A percentile compares a stretch with the other conserved stretches of the same genome.
phyloP scores from a whole-genome alignment of 306 rosid species.

The Argentina anserina region DNA sequence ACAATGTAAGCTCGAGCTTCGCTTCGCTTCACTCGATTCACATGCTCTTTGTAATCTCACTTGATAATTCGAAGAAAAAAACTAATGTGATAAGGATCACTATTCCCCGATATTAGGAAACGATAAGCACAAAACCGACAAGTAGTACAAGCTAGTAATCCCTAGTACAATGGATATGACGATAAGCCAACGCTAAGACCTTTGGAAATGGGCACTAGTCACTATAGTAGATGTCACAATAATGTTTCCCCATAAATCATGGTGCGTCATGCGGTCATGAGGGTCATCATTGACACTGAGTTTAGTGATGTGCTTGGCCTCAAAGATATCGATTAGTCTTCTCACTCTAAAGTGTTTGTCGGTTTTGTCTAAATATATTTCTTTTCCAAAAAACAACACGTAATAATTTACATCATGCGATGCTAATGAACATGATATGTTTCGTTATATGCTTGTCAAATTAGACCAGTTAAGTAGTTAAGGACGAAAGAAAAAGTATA shows the following conservation, averaged over 20 bases:
- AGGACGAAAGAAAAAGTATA: background rate
- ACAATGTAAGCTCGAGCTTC: too few species aligned
- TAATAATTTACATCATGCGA: background rate
- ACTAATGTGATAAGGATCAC: background rate
- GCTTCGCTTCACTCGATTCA: too few species aligned
- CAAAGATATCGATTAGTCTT: background rate
- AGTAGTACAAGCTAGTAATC: background rate
- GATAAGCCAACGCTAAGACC: background rate
- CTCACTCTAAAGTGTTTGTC: background rate
- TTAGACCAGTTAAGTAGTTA: background rate
- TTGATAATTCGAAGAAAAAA: too few species aligned
- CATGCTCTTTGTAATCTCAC: too few species aligned
- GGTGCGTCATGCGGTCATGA: background rate
- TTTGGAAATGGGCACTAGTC: background rate
- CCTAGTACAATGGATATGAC: background rate
- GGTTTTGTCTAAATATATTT: background rate
- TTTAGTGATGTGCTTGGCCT: background rate
- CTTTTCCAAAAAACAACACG: background rate
- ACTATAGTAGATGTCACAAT: background rate
- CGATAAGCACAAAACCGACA: background rate
- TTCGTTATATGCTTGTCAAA: background rate
- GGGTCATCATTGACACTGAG: background rate
- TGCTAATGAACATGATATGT: background rate
- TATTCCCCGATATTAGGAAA: too few species aligned
- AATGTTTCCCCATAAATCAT: background rate